These are phyloP conservation scores for Starmerella tilneyi DNA, from an alignment of 805 yeast species.

Conservation along the genomic window DNA sequence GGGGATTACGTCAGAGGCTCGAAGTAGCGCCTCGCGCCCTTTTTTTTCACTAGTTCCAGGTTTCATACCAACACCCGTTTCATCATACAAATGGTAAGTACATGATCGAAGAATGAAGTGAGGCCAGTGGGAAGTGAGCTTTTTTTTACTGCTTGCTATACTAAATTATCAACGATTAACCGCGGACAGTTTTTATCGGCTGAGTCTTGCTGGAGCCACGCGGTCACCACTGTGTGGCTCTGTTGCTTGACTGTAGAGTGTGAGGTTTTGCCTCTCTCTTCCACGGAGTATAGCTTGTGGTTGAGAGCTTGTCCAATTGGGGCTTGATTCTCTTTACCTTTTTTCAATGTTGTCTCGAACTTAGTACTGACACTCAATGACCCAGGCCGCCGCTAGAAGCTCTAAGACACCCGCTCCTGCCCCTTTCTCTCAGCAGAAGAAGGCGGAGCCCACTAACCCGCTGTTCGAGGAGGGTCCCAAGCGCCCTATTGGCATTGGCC, in stretches of 20 bases:
- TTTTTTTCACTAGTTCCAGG: conserved; percentile 3
- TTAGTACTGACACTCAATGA: conserved; percentile 29
- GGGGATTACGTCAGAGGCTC: conserved; percentile 1
- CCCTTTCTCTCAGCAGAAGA: conserved; percentile 32
- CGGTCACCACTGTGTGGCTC: too few relatives aligned
- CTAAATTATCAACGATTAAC: conserved; percentile 17
- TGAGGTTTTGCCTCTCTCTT: conserved; percentile 25
- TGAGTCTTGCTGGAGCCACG: neutral
- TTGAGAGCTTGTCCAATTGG: conserved; percentile 20
- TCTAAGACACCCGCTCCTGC: conserved; percentile 98
- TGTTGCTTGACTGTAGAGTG: conserved; percentile 21
- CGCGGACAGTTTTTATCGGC: conserved; percentile 21
- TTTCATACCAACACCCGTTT: neutral
- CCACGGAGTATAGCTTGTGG: conserved; percentile 27
- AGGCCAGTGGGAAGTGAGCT: conserved; percentile 4
- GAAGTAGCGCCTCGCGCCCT: neutral
- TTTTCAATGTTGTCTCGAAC: conserved; percentile 10
- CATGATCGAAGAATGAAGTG: conserved; percentile 5
- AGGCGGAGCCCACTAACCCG: conserved; percentile 52
- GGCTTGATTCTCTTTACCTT: conserved; percentile 12
- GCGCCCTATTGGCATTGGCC: conserved; percentile 87
- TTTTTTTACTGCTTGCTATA: conserved; percentile 12
- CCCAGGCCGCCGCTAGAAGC: conserved; percentile 43
- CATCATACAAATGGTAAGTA: conserved; percentile 22
- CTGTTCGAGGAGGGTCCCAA: conserved; percentile 81